These are phyloP conservation scores for Plasmodium gallinaceum DNA, from an alignment of 169 alveolate genomes.

Conservation along the genomic window DNA sequence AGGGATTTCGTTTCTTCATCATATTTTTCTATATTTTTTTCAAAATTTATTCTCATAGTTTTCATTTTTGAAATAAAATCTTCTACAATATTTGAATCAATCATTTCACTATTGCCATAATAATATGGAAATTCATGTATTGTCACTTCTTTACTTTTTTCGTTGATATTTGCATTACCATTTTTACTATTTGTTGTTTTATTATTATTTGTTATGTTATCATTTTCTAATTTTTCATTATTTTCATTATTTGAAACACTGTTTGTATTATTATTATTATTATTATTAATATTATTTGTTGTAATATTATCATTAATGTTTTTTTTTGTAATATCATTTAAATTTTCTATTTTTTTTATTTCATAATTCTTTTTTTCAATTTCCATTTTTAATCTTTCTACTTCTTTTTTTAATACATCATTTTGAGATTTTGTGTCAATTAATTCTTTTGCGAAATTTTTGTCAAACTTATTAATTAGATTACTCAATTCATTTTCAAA, in stretches of 20 bases:
- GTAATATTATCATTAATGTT: not conserved
- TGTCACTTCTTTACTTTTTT: slow-evolving; percentile 10
- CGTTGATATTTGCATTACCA: not conserved
- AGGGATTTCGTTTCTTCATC: slow-evolving; percentile 58
- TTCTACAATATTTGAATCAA: slow-evolving; percentile 27
- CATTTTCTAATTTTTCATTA: not conserved
- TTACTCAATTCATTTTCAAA: slow-evolving; percentile 76
- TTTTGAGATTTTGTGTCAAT: slow-evolving; percentile 70
- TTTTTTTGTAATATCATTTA: slow-evolving; percentile 55
- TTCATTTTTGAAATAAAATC: slow-evolving; percentile 69
- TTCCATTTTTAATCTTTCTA: slow-evolving; percentile 64
- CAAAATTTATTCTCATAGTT: slow-evolving; percentile 32
- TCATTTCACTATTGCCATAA: slow-evolving; percentile 48
- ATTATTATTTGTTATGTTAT: not conserved
- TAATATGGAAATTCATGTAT: slow-evolving; percentile 49
- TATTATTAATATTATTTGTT: not conserved
- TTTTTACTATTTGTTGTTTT: not conserved
- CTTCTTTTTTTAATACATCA: slow-evolving; percentile 75
- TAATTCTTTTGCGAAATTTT: slow-evolving; percentile 75
- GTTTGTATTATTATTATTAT: not conserved
- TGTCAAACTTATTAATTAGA: slow-evolving; percentile 69
- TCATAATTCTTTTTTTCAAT: slow-evolving; percentile 63
- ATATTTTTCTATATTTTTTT: slow-evolving; percentile 72
- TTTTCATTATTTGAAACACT: not conserved
- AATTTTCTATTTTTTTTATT: slow-evolving; percentile 67